Evolutionary conservation across 768 basidiomycete genomes (phyloP).

Genomic region (Leccinum olivaceopallidum): DNA sequence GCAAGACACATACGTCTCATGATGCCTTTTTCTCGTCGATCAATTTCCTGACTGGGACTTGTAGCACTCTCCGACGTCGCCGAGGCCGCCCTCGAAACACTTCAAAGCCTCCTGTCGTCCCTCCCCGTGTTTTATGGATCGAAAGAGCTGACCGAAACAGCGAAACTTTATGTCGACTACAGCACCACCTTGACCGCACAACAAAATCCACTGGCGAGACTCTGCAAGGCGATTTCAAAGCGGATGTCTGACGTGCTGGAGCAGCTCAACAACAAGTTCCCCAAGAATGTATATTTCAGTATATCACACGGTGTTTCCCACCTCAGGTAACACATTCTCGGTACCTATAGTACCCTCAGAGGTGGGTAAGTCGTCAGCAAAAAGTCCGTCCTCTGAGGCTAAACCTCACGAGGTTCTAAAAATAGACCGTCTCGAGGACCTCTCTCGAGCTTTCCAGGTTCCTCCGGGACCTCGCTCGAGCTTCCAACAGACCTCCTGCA

Average conservation of each 20-base stretch:
- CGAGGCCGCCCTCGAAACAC: constrained; percentile 43
- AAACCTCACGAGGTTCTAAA: too few species aligned
- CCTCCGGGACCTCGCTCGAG: too few species aligned
- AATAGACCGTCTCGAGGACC: too few species aligned
- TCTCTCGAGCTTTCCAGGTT: too few species aligned
- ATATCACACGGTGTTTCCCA: too few species aligned
- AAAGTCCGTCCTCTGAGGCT: too few species aligned
- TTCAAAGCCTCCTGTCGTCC: constrained; percentile 69
- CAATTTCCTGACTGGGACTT: not conserved
- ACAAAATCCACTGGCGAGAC: constrained; percentile 34
- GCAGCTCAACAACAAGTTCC: too few species aligned
- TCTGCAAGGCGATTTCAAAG: constrained; percentile 71
- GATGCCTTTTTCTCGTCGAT: not conserved
- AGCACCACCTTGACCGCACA: constrained; percentile 12
- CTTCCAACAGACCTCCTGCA: too few species aligned
- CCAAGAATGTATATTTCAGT: too few species aligned
- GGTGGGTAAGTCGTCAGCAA: too few species aligned
- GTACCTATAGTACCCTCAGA: too few species aligned
- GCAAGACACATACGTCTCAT: constrained; percentile 35
- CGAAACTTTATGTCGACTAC: constrained; percentile 56
- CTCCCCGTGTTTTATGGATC: constrained; percentile 79
- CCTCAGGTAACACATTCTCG: too few species aligned
- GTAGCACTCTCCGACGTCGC: constrained; percentile 35
- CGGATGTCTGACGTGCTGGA: constrained; percentile 44
- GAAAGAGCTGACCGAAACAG: constrained; percentile 55